Evolutionary conservation across 139 green algal genomes (phyloP), one percentile per base, ranked within the genome.

Genomic region (Mesotaenium endlicherianum): DNA sequence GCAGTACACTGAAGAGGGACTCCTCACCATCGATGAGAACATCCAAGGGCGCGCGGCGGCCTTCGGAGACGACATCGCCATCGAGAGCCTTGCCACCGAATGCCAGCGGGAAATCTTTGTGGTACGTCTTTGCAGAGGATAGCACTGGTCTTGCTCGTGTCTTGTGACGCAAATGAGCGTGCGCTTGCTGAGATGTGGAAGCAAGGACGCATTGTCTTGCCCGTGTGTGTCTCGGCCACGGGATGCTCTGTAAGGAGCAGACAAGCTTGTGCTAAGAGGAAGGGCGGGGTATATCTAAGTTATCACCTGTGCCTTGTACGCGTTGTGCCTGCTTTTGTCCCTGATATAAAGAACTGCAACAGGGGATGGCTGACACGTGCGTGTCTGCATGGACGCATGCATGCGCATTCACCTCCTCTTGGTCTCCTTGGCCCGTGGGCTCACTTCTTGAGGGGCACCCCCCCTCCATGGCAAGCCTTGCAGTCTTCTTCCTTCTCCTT

Each of bases 1-100:
- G 69, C 72, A 85, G 70, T 86, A 85, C 80, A 86, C 80, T 17
- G 39, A 86, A 11, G 80, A 86, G 8, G 71, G 72, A 0, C 36
- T 86, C 34, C 72, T 86, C 20, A 76, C 38, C 31, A 36, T 86
- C 30, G 80, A 80, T 11, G 80, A 80, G 70, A 86, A 86, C 70
- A 38, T 6, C 16, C 3, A 47, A 8, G 80, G 80, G n/a, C 11
- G 57, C 0, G 77, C 75, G 36, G 80, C 80, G 36, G 80, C 80
- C 17, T 86, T 86, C 34, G 80, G 80, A 8, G 80, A 86, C 74
- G 80, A 86, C 44, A 86, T 86, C 17, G 80, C 80, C 36, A 85
- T 86, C 40, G 80, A 86, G 70, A 85, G 77, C 30, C 34, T 86
- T 14, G 80, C 80, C 1, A 55, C 80, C 11, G 80, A 86, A 36